A percentile compares a stretch with the other conserved stretches of the same genome.
phyloP scores from a whole-genome alignment of 1,139 yeast genomes.

The Sugiyamaella neomexicana region DNA sequence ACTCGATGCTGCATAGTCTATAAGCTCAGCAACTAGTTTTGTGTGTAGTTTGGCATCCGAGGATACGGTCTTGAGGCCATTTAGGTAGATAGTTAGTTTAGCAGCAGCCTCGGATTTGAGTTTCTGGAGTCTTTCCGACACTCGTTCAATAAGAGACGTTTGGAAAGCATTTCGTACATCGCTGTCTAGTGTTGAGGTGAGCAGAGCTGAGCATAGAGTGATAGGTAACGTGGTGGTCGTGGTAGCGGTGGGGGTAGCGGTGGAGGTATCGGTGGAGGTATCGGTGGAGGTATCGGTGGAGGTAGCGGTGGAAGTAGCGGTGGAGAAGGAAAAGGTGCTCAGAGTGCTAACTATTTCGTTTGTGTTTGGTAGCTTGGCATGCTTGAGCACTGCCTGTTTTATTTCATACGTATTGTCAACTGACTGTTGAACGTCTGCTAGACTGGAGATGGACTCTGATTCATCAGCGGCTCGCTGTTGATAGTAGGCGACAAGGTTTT shows the following conservation, averaged over 20 bases:
- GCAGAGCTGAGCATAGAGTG: not conserved
- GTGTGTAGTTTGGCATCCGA: constrained; percentile 23
- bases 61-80: constrained; percentile 21
- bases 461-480: constrained; percentile 5
- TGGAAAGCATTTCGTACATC: constrained; percentile 19
- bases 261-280: too few relatives aligned
- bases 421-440: constrained; percentile 8
- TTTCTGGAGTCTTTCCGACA: constrained; percentile 17
- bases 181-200: constrained; percentile 13
- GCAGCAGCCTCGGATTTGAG: constrained; percentile 20
- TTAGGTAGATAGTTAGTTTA: constrained; percentile 22
- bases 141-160: constrained; percentile 15
- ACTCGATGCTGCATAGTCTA: constrained; percentile 15
- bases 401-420: constrained; percentile 7
- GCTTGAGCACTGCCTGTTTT: constrained; percentile 9
- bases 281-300: too few relatives aligned
- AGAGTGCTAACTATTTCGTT: not conserved
- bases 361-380: constrained; percentile 4
- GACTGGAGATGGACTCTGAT: not conserved
- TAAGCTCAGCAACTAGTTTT: constrained; percentile 24
- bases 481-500: not conserved
- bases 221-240: not conserved
- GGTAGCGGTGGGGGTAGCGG: not conserved
- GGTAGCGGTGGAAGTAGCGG: too few relatives aligned
- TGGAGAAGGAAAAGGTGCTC: too few relatives aligned